Percentiles rank a stretch among this genome's conserved stretches.
Evolutionary conservation across 2,329 filamentous ascomycete genomes (phyloP).

Genomic region (Hypoxylon sp.): DNA sequence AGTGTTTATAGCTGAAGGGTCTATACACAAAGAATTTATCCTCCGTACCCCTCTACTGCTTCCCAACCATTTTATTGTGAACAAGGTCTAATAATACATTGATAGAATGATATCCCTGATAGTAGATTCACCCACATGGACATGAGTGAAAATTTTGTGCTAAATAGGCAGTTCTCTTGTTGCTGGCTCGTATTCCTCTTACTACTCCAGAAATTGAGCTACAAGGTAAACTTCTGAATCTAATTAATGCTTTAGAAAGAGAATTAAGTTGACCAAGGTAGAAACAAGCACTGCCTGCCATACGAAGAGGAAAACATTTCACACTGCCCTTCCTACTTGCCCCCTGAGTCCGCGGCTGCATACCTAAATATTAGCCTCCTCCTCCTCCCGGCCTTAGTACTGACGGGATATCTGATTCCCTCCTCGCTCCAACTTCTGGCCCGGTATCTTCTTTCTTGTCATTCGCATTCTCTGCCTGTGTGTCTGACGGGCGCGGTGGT

Average conservation of each 20-base stretch:
- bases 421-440: background rate
- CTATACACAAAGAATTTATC: background rate
- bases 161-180: background rate
- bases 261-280: background rate
- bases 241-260: background rate
- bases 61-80: background rate
- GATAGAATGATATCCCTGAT: background rate
- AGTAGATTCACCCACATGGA: background rate
- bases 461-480: background rate
- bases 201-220: background rate
- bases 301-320: background rate
- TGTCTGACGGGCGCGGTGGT: background rate
- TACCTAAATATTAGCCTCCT: background rate
- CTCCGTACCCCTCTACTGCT: background rate
- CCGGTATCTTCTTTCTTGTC: background rate
- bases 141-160: background rate
- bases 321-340: background rate
- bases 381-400: constrained; percentile 10
- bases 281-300: background rate
- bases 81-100: background rate
- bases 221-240: background rate
- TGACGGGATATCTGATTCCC: constrained; percentile 6
- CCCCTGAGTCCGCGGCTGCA: background rate
- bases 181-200: background rate
- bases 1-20: background rate